These are phyloP conservation scores for Brachypodium distachyon DNA, from an alignment of 202 grass and related monocot species.

Conservation along the genomic window DNA sequence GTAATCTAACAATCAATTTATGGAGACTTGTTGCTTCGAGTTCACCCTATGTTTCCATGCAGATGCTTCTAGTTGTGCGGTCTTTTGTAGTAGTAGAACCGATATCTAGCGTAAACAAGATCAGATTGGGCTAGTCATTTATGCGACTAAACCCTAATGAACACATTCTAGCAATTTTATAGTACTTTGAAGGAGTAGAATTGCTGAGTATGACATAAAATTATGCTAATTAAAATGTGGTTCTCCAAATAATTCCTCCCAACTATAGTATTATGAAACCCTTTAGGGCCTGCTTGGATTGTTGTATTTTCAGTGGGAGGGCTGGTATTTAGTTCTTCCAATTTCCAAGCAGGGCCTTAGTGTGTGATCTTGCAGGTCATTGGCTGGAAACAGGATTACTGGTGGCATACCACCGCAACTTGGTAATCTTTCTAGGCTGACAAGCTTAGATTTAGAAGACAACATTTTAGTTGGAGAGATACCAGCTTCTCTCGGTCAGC, in stretches of 20 bases:
- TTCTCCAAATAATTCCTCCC: neutral
- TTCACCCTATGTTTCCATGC: neutral
- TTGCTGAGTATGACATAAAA: neutral
- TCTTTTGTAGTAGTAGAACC: neutral
- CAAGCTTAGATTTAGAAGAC: slow-evolving; percentile 67
- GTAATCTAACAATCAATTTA: neutral
- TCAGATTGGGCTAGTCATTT: neutral
- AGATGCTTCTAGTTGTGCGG: neutral
- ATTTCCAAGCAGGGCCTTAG: no score
- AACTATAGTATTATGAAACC: slow-evolving; percentile 15
- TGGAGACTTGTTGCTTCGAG: neutral
- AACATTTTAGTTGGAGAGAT: slow-evolving; percentile 70
- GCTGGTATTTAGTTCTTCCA: no score
- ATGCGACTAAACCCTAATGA: neutral
- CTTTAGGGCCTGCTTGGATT: no score
- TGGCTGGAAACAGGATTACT: slow-evolving; percentile 70
- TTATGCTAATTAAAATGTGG: neutral
- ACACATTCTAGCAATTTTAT: neutral
- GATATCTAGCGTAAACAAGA: neutral
- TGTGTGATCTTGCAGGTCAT: slow-evolving; percentile 47
- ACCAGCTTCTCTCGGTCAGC: slow-evolving; percentile 79
- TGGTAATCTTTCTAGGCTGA: slow-evolving; percentile 80
- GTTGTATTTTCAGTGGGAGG: no score
- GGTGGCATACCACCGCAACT: slow-evolving; percentile 65
- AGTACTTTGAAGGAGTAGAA: neutral